A percentile compares a stretch with the other conserved stretches of the same genome.
Evolutionary conservation across 2,329 filamentous ascomycete species (phyloP).

Genomic region (Lachnellula hyalina): DNA sequence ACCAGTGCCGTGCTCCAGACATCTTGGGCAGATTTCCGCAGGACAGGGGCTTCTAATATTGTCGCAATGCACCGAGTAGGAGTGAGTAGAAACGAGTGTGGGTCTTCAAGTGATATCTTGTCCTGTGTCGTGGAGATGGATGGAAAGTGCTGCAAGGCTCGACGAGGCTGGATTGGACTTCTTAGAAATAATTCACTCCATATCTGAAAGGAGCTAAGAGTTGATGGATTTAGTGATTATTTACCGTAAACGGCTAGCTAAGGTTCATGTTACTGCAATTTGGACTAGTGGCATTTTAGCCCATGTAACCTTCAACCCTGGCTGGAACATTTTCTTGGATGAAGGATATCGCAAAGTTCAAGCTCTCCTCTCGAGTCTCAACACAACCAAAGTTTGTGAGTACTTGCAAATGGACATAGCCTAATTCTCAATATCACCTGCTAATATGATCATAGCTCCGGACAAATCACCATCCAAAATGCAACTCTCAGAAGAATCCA

Average conservation of each 20-base stretch:
- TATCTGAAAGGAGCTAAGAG: background rate
- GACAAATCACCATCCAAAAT: slow-evolving; percentile 21
- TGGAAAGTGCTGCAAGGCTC: slow-evolving; percentile 15
- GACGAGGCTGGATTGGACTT: background rate
- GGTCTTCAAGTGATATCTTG: background rate
- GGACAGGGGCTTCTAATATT: no score
- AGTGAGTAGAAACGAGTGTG: no score
- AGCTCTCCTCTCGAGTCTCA: no score
- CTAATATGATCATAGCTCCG: slow-evolving; percentile 14
- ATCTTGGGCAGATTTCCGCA: slow-evolving; percentile 27
- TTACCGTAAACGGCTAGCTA: background rate
- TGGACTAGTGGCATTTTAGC: background rate
- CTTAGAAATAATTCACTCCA: background rate
- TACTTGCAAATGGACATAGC: background rate
- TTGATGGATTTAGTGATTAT: no score
- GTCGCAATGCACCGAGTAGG: no score
- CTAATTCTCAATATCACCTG: background rate
- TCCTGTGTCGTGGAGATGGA: slow-evolving; percentile 6
- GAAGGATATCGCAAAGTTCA: background rate
- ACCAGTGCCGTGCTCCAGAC: slow-evolving; percentile 64
- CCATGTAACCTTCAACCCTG: background rate
- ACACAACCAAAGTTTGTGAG: slow-evolving; percentile 9
- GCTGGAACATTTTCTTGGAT: slow-evolving; percentile 1
- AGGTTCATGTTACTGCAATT: background rate
- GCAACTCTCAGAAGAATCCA: slow-evolving; percentile 88